These are phyloP conservation scores for Saturnispora saitoi DNA, from an alignment of 805 yeast genomes.

Conservation along the genomic window DNA sequence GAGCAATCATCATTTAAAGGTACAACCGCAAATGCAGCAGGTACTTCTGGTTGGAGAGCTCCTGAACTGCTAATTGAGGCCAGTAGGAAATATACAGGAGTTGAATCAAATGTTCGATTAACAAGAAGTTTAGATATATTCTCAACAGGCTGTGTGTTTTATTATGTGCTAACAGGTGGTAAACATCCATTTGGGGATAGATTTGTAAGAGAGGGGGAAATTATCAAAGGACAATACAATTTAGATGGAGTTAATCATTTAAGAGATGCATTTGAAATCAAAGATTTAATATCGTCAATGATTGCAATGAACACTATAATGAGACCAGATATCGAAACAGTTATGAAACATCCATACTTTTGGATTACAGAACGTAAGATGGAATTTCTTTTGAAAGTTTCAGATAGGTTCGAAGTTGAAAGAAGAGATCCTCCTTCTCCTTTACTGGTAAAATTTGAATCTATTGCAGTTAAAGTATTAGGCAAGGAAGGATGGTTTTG, in stretches of 20 bases:
- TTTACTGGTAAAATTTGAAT: constrained; percentile 47
- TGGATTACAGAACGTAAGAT: constrained; percentile 71
- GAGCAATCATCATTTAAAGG: constrained; percentile 93
- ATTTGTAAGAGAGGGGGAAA: constrained; percentile 81
- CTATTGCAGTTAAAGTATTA: constrained; percentile 61
- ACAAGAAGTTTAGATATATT: constrained; percentile 91
- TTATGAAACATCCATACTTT: constrained; percentile 80
- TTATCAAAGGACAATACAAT: constrained; percentile 56
- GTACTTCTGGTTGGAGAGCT: constrained; percentile 98
- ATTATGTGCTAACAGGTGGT: constrained; percentile 75
- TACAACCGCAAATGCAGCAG: constrained; percentile 88
- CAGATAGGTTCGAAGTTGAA: constrained; percentile 90
- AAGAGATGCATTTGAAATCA: constrained; percentile 53
- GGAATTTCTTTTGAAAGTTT: constrained; percentile 76
- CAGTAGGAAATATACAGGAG: background rate
- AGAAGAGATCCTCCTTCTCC: constrained; percentile 64
- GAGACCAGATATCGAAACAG: constrained; percentile 63
- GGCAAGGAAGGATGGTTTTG: constrained; percentile 65
- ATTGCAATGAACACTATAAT: constrained; percentile 52
- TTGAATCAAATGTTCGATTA: constrained; percentile 42
- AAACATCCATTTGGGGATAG: constrained; percentile 93
- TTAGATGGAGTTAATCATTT: constrained; percentile 37
- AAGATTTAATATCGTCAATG: constrained; percentile 67
- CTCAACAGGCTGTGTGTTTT: constrained; percentile 91
- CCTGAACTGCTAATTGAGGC: constrained; percentile 60